Conservation (phyloP, 192 early-diverging fungal genomes). For the Backusella circina region DNA sequence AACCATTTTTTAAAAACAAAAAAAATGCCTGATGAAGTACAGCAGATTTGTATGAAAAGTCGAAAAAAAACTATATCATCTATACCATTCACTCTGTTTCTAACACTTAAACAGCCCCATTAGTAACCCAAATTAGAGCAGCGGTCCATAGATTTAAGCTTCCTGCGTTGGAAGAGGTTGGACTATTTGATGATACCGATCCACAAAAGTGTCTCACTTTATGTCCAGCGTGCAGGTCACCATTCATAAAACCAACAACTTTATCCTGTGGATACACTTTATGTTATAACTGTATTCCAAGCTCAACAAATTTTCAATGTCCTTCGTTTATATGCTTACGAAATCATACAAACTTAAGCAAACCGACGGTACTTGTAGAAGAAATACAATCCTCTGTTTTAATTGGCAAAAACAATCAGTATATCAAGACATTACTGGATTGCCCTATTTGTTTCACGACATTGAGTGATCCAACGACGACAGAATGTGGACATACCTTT, state of each 20-base stretch:
- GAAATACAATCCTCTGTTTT: conserved; percentile 15
- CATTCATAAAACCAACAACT: conserved; percentile 27
- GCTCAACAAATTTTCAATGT: background rate
- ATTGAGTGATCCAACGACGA: conserved; percentile 54
- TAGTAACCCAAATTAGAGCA: background rate
- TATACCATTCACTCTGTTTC: background rate
- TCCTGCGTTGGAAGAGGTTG: background rate
- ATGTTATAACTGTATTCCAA: conserved; percentile 31
- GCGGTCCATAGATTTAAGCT: background rate
- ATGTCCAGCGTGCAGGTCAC: background rate
- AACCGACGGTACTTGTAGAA: conserved; percentile 34
- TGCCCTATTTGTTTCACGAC: conserved; percentile 56
- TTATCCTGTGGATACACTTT: conserved; percentile 41
- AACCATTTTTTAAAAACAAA: background rate
- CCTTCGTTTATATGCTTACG: conserved; percentile 18
- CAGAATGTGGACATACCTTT: conserved; percentile 64
- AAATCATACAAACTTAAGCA: background rate
- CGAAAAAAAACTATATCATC: background rate
- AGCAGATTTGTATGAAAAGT: background rate
- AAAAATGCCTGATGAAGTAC: background rate
- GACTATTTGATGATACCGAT: background rate
- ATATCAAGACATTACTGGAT: conserved; percentile 16
- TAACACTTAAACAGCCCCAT: background rate
- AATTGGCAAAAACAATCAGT: background rate
- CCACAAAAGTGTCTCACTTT: background rate